phyloP scores from a whole-genome alignment of 805 yeast species.

The Yarrowia sp. region DNA sequence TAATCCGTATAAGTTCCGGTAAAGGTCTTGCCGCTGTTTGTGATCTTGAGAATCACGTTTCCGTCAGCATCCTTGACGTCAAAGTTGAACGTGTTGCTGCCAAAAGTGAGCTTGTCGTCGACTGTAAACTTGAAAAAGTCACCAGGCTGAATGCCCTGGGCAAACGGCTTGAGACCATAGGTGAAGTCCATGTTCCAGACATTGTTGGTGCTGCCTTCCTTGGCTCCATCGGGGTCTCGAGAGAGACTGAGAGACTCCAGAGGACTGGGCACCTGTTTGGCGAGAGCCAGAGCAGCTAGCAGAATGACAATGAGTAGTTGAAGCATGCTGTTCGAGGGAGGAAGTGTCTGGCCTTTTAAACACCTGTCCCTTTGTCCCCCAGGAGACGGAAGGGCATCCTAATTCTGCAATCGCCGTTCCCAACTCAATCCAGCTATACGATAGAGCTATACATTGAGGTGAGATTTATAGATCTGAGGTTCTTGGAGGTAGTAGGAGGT shows the following conservation, averaged over 20 bases:
- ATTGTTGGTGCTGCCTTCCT: neutral
- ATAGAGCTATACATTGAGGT: neutral
- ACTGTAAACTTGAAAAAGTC: slow-evolving; percentile 7
- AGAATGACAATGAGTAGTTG: neutral
- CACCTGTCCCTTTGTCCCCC: neutral
- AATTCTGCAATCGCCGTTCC: neutral
- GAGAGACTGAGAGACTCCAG: neutral
- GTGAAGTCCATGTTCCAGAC: slow-evolving; percentile 7
- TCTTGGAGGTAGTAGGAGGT: too few relatives aligned
- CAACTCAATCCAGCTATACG: neutral
- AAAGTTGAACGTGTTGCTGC: neutral
- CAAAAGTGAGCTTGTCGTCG: neutral
- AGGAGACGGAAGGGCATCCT: neutral
- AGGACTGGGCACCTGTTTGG: slow-evolving; percentile 7
- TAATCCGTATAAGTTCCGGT: slow-evolving; percentile 6
- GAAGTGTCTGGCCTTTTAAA: neutral
- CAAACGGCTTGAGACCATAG: slow-evolving; percentile 2
- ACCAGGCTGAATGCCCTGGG: neutral
- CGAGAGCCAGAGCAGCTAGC: slow-evolving; percentile 3
- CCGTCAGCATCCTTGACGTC: slow-evolving; percentile 1
- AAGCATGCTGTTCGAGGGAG: neutral
- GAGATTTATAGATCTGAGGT: neutral
- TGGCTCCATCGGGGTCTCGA: neutral
- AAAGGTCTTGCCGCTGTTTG: neutral
- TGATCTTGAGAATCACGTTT: neutral